These are phyloP conservation scores for Quercus agrifolia DNA, from an alignment of 306 rosid species.

Conservation along the genomic window DNA sequence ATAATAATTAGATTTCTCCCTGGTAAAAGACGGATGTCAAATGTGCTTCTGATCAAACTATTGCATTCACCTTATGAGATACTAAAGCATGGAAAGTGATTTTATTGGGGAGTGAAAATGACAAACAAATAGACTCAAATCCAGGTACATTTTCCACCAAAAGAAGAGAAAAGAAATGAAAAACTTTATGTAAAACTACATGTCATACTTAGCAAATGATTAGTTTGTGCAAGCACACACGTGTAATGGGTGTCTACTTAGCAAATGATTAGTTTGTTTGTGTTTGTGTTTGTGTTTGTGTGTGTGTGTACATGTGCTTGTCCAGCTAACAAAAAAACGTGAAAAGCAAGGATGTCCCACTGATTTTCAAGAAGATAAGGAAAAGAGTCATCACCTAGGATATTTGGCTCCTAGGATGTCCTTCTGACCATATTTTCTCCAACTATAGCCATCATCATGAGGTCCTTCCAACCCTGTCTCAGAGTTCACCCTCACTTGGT, in stretches of 20 bases:
- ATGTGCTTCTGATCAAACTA: neutral
- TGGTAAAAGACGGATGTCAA: neutral
- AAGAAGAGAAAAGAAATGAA: neutral
- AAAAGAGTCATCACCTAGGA: slow-evolving; percentile 57
- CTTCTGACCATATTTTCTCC: slow-evolving; percentile 96
- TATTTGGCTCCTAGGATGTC: slow-evolving; percentile 74
- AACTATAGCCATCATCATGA: slow-evolving; percentile 62
- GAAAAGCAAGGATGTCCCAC: neutral
- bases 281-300: too few relatives aligned
- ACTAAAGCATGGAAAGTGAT: neutral
- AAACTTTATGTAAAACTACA: neutral
- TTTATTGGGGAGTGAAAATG: too few relatives aligned
- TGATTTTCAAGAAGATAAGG: neutral
- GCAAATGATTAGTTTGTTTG: too few relatives aligned
- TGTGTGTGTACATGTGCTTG: too few relatives aligned
- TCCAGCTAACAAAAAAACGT: too few relatives aligned
- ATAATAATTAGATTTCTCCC: slow-evolving; percentile 15
- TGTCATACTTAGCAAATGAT: too few relatives aligned
- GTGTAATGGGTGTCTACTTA: too few relatives aligned
- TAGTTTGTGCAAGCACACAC: too few relatives aligned
- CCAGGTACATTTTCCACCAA: neutral
- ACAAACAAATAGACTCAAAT: too few relatives aligned
- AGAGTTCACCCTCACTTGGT: slow-evolving; percentile 52
- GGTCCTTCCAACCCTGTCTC: slow-evolving; percentile 66
- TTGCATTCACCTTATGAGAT: neutral